Conservation (phyloP, 2,329 filamentous ascomycete genomes). For the Sclerotinia trifoliorum region DNA sequence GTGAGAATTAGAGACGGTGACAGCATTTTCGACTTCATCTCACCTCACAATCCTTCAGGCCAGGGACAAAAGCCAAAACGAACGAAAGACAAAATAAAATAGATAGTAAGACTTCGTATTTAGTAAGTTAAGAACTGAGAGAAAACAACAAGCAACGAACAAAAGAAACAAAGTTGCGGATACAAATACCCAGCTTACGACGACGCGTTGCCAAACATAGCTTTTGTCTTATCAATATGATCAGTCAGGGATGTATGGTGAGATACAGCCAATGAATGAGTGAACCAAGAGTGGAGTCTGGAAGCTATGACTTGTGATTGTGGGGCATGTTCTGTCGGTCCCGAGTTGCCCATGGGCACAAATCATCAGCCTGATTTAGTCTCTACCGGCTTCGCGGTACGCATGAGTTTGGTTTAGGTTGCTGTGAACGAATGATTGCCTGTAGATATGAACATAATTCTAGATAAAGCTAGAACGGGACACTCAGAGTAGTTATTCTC, state of each 20-base stretch:
- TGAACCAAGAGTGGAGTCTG: background rate
- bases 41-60: background rate
- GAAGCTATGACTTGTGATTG: background rate
- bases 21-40: slow-evolving; percentile 6
- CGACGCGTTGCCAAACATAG: background rate
- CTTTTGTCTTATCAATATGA: slow-evolving; percentile 21
- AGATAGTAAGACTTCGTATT: background rate
- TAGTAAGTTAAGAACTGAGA: background rate
- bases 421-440: background rate
- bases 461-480: background rate
- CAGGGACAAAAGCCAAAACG: background rate
- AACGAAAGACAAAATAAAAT: background rate
- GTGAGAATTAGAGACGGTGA: slow-evolving; percentile 1
- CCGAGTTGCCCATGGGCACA: background rate
- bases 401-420: background rate
- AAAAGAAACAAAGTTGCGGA: slow-evolving; percentile 6
- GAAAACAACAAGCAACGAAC: background rate
- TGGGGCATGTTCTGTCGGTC: background rate
- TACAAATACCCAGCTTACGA: slow-evolving; percentile 17
- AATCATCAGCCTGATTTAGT: background rate
- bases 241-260: background rate
- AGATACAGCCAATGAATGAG: background rate
- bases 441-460: background rate
- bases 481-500: background rate
- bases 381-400: background rate